Percentiles rank a stretch among this genome's conserved stretches.
Evolutionary conservation across 78 protist genomes (phyloP).

Genomic region (Monocercomonoides exilis): DNA sequence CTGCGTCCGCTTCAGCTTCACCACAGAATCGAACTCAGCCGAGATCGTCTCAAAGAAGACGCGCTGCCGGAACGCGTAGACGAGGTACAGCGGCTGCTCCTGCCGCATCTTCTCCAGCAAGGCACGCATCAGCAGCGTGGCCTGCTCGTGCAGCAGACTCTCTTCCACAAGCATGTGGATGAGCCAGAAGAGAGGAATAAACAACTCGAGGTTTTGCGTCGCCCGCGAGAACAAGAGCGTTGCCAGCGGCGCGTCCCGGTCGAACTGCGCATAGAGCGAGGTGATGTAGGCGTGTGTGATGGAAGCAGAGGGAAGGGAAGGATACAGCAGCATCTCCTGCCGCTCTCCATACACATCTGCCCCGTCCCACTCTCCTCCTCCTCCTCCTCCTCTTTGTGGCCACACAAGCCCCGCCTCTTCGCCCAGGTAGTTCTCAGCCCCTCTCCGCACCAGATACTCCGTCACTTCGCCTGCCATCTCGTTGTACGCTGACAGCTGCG

Average conservation of each 20-base stretch:
- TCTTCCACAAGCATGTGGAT: background rate
- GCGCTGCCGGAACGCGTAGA: background rate
- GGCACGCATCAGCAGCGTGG: background rate
- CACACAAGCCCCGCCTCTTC: no score
- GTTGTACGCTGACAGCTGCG: no score
- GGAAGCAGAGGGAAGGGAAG: no score
- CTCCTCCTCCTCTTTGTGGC: no score
- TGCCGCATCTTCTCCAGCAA: background rate
- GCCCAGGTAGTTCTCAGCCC: no score
- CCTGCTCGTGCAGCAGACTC: background rate
- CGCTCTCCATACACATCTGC: no score
- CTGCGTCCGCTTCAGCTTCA: background rate
- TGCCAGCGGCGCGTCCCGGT: background rate
- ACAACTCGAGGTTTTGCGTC: background rate
- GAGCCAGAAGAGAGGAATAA: background rate
- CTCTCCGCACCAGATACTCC: no score
- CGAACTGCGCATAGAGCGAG: no score
- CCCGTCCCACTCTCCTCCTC: no score
- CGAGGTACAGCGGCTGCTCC: background rate
- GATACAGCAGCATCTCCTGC: no score
- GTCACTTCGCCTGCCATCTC: no score
- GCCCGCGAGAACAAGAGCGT: background rate
- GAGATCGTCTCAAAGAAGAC: background rate
- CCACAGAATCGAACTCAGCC: background rate
- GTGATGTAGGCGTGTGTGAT: no score